Evolutionary conservation across 2,329 filamentous ascomycete species (phyloP).

Genomic region (Aspergillus novoparasiticus): DNA sequence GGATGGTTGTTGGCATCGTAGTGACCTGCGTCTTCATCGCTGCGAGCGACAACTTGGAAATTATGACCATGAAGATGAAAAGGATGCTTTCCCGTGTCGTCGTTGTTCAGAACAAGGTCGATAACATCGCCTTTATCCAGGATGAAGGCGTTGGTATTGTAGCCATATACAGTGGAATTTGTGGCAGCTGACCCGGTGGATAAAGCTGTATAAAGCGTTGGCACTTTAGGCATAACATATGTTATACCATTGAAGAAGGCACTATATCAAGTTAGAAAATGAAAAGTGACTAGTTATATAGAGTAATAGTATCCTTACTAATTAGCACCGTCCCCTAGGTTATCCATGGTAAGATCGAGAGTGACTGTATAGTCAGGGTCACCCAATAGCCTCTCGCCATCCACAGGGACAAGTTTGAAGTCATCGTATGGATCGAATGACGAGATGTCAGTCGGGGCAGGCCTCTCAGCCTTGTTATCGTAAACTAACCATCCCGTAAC

Average conservation of each 20-base stretch:
- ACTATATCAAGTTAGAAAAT: not conserved
- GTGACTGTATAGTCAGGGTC: conserved; percentile 64
- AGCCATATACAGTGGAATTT: conserved; percentile 65
- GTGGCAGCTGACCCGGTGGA: conserved; percentile 46
- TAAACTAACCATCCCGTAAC: conserved; percentile 66
- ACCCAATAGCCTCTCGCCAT: conserved; percentile 62
- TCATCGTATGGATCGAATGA: conserved; percentile 72
- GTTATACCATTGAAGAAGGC: conserved; percentile 32
- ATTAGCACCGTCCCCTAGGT: conserved; percentile 42
- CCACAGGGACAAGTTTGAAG: conserved; percentile 68
- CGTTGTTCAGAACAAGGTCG: conserved; percentile 49
- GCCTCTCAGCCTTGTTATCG: conserved; percentile 51
- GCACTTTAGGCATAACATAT: conserved; percentile 32
- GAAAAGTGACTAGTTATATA: no score
- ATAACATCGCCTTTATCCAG: conserved; percentile 44
- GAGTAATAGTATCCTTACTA: conserved; percentile 4
- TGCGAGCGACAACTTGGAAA: conserved; percentile 69
- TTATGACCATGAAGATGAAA: conserved; percentile 60
- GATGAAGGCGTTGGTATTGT: conserved; percentile 59
- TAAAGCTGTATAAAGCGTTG: conserved; percentile 32
- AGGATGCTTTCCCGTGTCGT: conserved; percentile 48
- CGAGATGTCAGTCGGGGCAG: conserved; percentile 24
- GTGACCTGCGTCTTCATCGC: conserved; percentile 42
- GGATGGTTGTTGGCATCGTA: conserved; percentile 30
- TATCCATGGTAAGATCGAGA: conserved; percentile 70